Evolutionary conservation across 768 basidiomycete genomes (phyloP).

Genomic region (Phanerodontia chrysosporium): DNA sequence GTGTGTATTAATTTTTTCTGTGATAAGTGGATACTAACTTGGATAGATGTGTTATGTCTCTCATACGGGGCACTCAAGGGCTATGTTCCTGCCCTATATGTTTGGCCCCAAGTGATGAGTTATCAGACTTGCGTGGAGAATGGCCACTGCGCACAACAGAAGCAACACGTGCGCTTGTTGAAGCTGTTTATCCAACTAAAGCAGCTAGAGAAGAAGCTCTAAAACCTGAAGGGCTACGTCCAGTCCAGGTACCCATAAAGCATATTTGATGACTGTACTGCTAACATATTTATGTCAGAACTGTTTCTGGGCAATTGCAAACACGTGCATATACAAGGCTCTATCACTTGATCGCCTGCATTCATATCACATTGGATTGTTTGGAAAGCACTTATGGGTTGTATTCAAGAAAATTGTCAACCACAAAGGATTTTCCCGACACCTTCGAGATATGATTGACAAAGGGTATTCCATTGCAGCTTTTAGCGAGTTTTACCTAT

Average conservation of each 20-base stretch:
- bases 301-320: slow-evolving; percentile 34
- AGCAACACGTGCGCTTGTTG: too few relatives aligned
- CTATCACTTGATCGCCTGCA: slow-evolving; percentile 26
- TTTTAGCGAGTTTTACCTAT: too few relatives aligned
- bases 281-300: slow-evolving; percentile 25
- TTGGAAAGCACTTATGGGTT: slow-evolving; percentile 1
- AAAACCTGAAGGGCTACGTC: slow-evolving; percentile 19
- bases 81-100: slow-evolving; percentile 19
- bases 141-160: too few relatives aligned
- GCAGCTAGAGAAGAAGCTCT: slow-evolving; percentile 9
- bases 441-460: background rate
- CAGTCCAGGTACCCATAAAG: slow-evolving; percentile 13
- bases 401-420: background rate
- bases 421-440: background rate
- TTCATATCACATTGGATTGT: slow-evolving; percentile 4
- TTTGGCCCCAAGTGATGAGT: slow-evolving; percentile 7
- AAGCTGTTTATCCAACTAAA: too few relatives aligned
- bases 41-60: slow-evolving; percentile 18
- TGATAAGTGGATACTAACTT: background rate
- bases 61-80: slow-evolving; percentile 14
- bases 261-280: too few relatives aligned
- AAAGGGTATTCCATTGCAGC: background rate
- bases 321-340: slow-evolving; percentile 31
- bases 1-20: slow-evolving; percentile 11
- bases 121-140: background rate